Base-by-base conservation (phyloP, 495 filamentous ascomycete genomes). In the Penicillium psychrofluorescens region DNA sequence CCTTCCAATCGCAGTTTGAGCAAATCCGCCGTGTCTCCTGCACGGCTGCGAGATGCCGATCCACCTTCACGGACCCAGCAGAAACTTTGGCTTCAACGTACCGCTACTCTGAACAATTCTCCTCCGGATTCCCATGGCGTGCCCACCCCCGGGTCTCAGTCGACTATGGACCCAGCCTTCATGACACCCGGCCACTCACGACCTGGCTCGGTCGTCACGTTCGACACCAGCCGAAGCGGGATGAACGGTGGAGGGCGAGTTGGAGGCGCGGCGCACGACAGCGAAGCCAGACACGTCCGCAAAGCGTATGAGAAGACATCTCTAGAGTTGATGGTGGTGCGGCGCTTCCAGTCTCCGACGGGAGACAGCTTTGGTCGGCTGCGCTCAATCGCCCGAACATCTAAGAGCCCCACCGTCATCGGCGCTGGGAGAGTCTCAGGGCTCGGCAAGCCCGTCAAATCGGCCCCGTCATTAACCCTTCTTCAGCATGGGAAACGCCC, bases 81-180 rank as follows among this genome's bases (percentile, higher is more conserved):
- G 51, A 73, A 73, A 46, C 62, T 73, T 0, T 73, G 70, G 70
- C 58, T 73, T 35, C 70, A 73, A 39, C 70, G 70, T 9, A 73
- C 70, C 4, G 70, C 70, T 35, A 58, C 70, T 27, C 44, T 73
- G 12, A 73, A 71, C 32, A 69, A 68, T 31, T 73, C 70, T 10
- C 67, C 70, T n/a, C 70, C 70, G 2, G 70, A 71, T 44, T 51
- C 48, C 10, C 67, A 72, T 59, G 66, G 66, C 13, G 50, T 54
- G 7, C 44, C 63, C 4, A 38, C 58, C 5, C 47, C 53, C 27
- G 53, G 49, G 1, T 51, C 67, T 10, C 63, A 62, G 6, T 54
- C 70, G 2, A 44, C 52, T 7, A 60, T 68, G 34, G 70, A 71
- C 28, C 49, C 65, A 4, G 40, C 43, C 7, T 72, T 63, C 36